A percentile compares a stretch with the other conserved stretches of the same genome.
phyloP scores from a whole-genome alignment of 306 rosid species.

The Prunus mongolica region DNA sequence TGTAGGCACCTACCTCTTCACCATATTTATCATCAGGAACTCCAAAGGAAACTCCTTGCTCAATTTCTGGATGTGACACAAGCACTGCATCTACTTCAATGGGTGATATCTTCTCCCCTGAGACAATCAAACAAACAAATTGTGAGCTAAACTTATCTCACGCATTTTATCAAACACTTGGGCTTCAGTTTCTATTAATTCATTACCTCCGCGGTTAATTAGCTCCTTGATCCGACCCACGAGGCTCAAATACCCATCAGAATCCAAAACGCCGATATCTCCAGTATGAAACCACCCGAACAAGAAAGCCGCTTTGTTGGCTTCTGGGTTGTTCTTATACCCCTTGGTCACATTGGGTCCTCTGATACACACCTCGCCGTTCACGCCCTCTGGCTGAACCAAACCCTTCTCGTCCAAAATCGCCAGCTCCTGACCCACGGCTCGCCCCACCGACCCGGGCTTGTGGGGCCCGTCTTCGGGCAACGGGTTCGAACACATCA shows the following conservation, averaged over 20 bases:
- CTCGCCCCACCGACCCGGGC: constrained; percentile 82
- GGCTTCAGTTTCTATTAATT: not conserved
- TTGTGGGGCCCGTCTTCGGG: constrained; percentile 74
- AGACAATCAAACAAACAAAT: not conserved
- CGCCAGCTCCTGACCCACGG: constrained; percentile 80
- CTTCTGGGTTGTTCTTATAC: constrained; percentile 70
- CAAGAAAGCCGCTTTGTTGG: constrained; percentile 54
- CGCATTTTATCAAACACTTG: not conserved
- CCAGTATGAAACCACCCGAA: constrained; percentile 94
- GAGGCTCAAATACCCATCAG: constrained; percentile 82
- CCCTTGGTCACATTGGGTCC: constrained; percentile 84
- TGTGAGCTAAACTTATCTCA: not conserved
- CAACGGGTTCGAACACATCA: constrained; percentile 74
- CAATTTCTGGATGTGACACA: constrained; percentile 56
- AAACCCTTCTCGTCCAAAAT: constrained; percentile 54
- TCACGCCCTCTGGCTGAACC: constrained; percentile 14
- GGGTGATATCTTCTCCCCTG: constrained; percentile 96
- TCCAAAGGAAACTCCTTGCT: constrained; percentile 87
- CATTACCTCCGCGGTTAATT: constrained; percentile 87
- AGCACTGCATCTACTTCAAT: constrained; percentile 87
- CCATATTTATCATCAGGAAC: constrained; percentile 88
- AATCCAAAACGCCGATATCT: constrained; percentile 71
- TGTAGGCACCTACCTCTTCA: constrained; percentile 56
- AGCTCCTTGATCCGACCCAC: constrained; percentile 97
- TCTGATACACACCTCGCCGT: constrained; percentile 76